Base-by-base conservation (phyloP, 2,329 filamentous ascomycete species). In the Apiospora rasikravindrae region DNA sequence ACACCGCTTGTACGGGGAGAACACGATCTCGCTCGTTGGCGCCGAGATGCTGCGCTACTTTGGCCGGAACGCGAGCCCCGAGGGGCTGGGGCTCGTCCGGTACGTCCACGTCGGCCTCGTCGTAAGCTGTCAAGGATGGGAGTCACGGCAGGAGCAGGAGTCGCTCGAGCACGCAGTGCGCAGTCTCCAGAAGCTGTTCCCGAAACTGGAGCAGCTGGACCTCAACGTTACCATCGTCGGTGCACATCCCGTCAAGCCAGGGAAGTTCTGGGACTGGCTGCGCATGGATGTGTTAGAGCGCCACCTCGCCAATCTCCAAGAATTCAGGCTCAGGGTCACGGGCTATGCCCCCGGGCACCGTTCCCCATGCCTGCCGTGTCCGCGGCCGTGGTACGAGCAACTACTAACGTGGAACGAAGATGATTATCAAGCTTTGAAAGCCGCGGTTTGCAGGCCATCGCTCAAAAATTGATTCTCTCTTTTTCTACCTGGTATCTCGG, bases 11-110 rank as follows among this genome's bases (percentile, higher is more conserved):
- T 76, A 76, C 33, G 72, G 69, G 2, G 45, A 71, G 10, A 73
- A 73, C 37, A 76, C 75, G 13, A 69, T 76, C 42, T 75, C 73
- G n/a, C 69, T 76, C 19, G 72, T 75, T 61, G 73, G 75, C 24
- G 70, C 69, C 5, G 71, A 76, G 24, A 75, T 76, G 29, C 73
- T 72, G 61, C 74, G 67, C 1, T 75, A 73, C 44, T 76, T 76
- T 40, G 69, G 70, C 47, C 74, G 74, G 8, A 76, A 76, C 24
- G 73, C 73, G 64, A 76, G 75, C 14, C 75, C 73, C 1, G 75
- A 76, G 61, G 75, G 75, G 0, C 53, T 76, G 33, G 14, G 22
- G 16, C 69, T 74, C 29, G 67, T 76, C 37, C 73, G 73, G 10
- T 74, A 29, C 44, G 71, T 73, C 19, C 75, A 76, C 29, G 29